Percentiles rank a stretch among this genome's conserved stretches.
phyloP scores from a whole-genome alignment of 2,329 filamentous ascomycete genomes.

The Plectosphaerella sp. region DNA sequence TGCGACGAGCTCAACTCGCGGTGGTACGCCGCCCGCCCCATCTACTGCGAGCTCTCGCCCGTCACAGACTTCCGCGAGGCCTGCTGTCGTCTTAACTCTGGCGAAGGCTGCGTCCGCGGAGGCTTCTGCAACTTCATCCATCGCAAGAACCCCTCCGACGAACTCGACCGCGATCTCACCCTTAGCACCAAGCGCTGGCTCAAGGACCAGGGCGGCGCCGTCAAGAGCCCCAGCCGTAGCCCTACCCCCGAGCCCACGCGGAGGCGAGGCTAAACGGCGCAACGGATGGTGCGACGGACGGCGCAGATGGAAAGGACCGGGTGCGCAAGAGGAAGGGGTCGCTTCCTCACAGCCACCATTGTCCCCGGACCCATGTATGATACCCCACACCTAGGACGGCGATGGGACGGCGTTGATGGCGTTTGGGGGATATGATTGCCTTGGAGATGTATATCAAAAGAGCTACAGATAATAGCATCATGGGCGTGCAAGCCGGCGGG shows the following conservation, averaged over 20 bases:
- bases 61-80: constrained; percentile 98
- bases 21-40: constrained; percentile 95
- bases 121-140: constrained; percentile 99
- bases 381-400: background rate
- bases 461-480: too few species aligned
- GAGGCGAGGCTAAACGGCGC: constrained; percentile 54
- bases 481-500: too few species aligned
- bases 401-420: background rate
- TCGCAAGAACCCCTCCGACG: constrained; percentile 85
- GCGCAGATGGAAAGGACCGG: too few species aligned
- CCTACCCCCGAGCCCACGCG: constrained; percentile 81
- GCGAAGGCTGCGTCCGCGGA: constrained; percentile 91
- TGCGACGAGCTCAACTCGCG: constrained; percentile 91
- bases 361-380: background rate
- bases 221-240: constrained; percentile 74
- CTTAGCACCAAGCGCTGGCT: constrained; percentile 96
- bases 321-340: background rate
- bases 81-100: constrained; percentile 89
- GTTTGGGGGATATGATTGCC: background rate
- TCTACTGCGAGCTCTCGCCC: constrained; percentile 96
- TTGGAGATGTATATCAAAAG: background rate
- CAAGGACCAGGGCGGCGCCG: constrained; percentile 76
- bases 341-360: background rate
- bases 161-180: constrained; percentile 83
- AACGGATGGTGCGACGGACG: background rate